Conservation (phyloP, 148 eudicot species). For the Heliamphora exappendiculata region DNA sequence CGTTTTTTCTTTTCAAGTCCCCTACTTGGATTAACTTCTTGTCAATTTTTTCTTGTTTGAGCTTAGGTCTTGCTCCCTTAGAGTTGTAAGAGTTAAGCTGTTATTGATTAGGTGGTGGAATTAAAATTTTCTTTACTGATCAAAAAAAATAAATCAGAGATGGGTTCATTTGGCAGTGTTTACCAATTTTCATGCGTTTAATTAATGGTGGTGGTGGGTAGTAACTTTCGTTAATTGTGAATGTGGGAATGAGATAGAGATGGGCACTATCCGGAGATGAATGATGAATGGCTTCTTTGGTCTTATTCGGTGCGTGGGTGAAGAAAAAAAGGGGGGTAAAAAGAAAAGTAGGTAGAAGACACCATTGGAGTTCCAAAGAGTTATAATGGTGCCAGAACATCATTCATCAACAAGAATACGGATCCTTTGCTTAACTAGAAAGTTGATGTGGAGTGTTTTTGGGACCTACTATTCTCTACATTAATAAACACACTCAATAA, state of each 20-base stretch:
- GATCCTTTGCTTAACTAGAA: conserved; percentile 7
- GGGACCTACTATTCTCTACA: conserved; percentile 3
- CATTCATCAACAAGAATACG: no score
- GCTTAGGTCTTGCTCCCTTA: no score
- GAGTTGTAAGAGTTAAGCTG: no score
- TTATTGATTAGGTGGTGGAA: no score
- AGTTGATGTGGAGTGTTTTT: neutral
- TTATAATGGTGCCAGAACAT: conserved; percentile 5
- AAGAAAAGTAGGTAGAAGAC: neutral
- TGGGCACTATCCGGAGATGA: neutral
- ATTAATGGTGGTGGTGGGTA: neutral
- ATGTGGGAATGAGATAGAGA: neutral
- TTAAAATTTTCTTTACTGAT: no score
- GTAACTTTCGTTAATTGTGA: neutral
- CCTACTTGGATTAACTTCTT: no score
- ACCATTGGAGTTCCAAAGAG: neutral
- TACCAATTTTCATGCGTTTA: neutral
- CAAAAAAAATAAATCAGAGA: neutral
- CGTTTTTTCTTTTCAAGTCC: no score
- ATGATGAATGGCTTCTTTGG: neutral
- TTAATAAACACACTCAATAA: conserved; percentile 3
- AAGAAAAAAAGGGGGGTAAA: neutral
- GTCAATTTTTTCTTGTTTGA: no score
- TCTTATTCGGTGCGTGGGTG: neutral
- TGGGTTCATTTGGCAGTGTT: neutral